These are phyloP conservation scores for Ramichloridium luteum DNA, from an alignment of 2,329 filamentous ascomycete species.

Conservation along the genomic window DNA sequence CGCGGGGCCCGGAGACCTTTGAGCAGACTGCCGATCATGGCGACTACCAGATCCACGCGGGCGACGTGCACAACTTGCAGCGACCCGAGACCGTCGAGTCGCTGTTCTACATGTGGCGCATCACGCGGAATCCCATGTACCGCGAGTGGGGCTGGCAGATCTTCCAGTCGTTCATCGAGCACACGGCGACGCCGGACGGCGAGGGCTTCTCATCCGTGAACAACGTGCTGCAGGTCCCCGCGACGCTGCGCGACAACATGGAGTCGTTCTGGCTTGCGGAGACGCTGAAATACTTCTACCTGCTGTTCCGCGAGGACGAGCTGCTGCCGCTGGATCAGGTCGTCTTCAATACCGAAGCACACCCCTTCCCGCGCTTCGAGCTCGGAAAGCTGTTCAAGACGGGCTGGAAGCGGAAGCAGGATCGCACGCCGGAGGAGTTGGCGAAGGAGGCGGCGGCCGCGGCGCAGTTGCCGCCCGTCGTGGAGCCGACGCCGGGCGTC, in stretches of 20 bases:
- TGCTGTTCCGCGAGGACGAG: constrained; percentile 72
- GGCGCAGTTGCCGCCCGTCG: background rate
- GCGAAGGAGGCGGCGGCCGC: background rate
- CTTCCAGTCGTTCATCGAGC: constrained; percentile 81
- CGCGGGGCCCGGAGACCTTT: constrained; percentile 36
- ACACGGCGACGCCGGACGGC: constrained; percentile 66
- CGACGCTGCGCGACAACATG: constrained; percentile 74
- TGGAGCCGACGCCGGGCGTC: no score
- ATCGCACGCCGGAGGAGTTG: constrained; percentile 2
- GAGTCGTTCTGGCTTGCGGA: constrained; percentile 99
- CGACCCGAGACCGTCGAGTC: constrained; percentile 94
- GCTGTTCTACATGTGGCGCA: constrained; percentile 96
- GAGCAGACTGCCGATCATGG: constrained; percentile 41
- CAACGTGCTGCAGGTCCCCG: constrained; percentile 61
- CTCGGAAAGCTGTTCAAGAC: constrained; percentile 65
- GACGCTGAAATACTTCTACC: constrained; percentile 94
- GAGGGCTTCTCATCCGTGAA: constrained; percentile 72
- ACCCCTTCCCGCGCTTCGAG: constrained; percentile 78
- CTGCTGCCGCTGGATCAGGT: constrained; percentile 74
- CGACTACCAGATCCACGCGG: constrained; percentile 71
- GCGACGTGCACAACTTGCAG: constrained; percentile 87
- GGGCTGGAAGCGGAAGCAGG: constrained; percentile 62
- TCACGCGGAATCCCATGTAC: constrained; percentile 81
- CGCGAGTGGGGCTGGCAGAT: constrained; percentile 98
- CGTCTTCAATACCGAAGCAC: constrained; percentile 93